Evolutionary conservation across 768 basidiomycete genomes (phyloP).

Genomic region (Termitomyces heimii): DNA sequence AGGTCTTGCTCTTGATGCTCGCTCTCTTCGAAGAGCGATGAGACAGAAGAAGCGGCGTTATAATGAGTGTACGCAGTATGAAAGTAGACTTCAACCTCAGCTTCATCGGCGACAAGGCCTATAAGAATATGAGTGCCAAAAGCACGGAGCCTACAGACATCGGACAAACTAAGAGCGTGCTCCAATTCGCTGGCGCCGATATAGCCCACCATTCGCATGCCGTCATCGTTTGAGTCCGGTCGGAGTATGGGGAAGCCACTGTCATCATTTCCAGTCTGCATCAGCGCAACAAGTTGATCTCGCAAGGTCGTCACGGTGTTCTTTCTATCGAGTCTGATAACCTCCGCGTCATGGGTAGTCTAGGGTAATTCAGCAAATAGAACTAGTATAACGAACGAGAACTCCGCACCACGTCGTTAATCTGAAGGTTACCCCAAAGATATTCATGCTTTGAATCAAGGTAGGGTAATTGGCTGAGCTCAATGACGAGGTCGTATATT

Average conservation of each 20-base stretch:
- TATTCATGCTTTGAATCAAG: conserved; percentile 89
- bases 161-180: conserved; percentile 73
- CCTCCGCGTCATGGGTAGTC: conserved; percentile 62
- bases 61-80: conserved; percentile 37
- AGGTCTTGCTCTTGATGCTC: conserved; percentile 36
- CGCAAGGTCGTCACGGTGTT: conserved; percentile 79
- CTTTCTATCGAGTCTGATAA: conserved; percentile 61
- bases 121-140: conserved; percentile 1
- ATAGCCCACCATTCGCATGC: conserved; percentile 76
- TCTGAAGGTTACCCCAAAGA: conserved; percentile 72
- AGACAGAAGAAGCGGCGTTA: conserved; percentile 49
- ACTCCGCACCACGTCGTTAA: conserved; percentile 68
- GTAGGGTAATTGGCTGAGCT: conserved; percentile 87
- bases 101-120: conserved; percentile 75
- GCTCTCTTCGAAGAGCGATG: conserved; percentile 46
- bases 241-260: conserved; percentile 85
- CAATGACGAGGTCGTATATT: conserved; percentile 96
- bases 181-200: conserved; percentile 92
- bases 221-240: conserved; percentile 36
- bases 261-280: conserved; percentile 61
- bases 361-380: conserved; percentile 20
- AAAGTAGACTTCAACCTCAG: conserved; percentile 65
- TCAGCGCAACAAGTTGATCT: conserved; percentile 57
- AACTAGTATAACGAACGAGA: background rate
- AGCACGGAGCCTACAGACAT: background rate